These are phyloP conservation scores for Tolypocladium tundrense DNA, from an alignment of 2,329 filamentous ascomycete genomes.

Conservation along the genomic window DNA sequence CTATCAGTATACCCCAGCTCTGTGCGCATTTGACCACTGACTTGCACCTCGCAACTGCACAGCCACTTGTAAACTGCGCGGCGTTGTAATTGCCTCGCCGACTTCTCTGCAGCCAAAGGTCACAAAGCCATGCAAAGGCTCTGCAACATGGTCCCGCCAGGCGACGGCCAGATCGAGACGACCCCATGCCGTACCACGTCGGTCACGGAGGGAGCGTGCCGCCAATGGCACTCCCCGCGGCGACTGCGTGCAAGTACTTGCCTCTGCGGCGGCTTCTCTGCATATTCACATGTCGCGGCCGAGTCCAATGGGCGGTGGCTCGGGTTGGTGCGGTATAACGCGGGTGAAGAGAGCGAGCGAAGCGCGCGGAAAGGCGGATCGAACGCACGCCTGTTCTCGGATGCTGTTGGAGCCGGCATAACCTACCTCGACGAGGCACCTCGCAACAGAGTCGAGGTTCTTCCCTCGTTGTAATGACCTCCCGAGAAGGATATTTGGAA, in stretches of 20 bases:
- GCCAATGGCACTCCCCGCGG: not conserved
- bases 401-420: not conserved
- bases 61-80: not conserved
- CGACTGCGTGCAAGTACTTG: not conserved
- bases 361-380: not conserved
- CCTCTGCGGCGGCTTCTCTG: not conserved
- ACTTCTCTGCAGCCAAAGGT: not conserved
- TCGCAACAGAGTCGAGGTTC: too few relatives aligned
- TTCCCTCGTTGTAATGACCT: not conserved
- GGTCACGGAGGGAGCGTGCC: not conserved
- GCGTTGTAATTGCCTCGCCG: not conserved
- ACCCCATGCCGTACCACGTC: not conserved
- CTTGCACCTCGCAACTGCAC: not conserved
- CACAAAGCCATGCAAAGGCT: not conserved
- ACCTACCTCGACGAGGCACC: not conserved
- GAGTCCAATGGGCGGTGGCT: not conserved
- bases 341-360: not conserved
- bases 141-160: not conserved
- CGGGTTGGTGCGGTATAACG: constrained; percentile 1
- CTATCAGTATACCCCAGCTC: not conserved
- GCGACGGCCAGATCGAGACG: not conserved
- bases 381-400: not conserved
- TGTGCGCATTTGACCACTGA: not conserved
- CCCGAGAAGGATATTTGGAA: not conserved
- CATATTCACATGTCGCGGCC: not conserved